phyloP scores from a whole-genome alignment of 306 rosid species.

The Sindora glabra region DNA sequence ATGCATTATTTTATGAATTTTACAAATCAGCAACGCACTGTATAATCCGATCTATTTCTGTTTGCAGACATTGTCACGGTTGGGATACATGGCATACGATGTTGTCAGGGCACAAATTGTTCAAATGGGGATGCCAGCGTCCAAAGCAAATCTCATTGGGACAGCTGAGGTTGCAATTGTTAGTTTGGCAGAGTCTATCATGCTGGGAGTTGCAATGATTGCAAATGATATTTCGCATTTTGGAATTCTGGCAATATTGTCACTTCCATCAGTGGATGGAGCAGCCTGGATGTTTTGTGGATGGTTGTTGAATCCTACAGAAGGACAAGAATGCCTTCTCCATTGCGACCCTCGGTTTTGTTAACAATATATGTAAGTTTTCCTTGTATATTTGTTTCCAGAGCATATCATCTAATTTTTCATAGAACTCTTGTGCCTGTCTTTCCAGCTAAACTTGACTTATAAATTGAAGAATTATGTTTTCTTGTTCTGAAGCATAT shows the following conservation, averaged over 20 bases:
- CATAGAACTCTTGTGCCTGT: too few species aligned
- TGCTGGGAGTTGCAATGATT: conserved; percentile 80
- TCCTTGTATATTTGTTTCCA: neutral
- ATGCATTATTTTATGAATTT: conserved; percentile 1
- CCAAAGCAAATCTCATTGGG: conserved; percentile 88
- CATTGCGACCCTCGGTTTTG: conserved; percentile 51
- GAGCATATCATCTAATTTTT: neutral
- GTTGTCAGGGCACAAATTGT: conserved; percentile 91
- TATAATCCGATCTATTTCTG: conserved; percentile 4
- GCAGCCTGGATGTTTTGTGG: conserved; percentile 80
- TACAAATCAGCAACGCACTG: neutral
- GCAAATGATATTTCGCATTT: conserved; percentile 81
- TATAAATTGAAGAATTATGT: too few species aligned
- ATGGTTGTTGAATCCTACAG: conserved; percentile 88
- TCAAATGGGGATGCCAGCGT: conserved; percentile 86
- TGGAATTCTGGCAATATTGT: conserved; percentile 64
- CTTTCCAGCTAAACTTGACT: too few species aligned
- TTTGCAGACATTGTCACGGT: conserved; percentile 71
- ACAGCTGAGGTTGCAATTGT: conserved; percentile 91
- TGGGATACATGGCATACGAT: conserved; percentile 93
- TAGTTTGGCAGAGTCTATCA: conserved; percentile 83
- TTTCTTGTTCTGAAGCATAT: too few species aligned
- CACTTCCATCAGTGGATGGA: conserved; percentile 78
- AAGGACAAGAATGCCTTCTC: conserved; percentile 63
- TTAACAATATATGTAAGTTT: conserved; percentile 35